Conservation (phyloP, 2,329 filamentous ascomycete genomes). For the Ceratocystis albifundus region DNA sequence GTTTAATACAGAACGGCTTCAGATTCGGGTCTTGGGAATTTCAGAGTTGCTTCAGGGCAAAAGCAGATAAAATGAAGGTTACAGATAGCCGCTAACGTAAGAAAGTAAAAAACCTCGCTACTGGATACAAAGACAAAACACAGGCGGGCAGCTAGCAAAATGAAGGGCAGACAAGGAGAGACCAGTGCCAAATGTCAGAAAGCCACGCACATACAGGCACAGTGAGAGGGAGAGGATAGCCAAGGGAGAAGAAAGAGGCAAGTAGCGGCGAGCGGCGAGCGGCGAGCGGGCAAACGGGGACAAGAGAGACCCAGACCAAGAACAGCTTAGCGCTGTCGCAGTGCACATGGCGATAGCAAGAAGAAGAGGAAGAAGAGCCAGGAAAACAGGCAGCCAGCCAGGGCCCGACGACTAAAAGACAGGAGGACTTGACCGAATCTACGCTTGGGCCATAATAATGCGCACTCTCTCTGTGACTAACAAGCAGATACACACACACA, state of each 20-base stretch:
- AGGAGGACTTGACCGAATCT: background rate
- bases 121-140: constrained; percentile 8
- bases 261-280: no score
- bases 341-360: no score
- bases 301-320: no score
- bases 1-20: background rate
- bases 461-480: background rate
- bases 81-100: constrained; percentile 4
- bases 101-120: background rate
- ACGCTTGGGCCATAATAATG: background rate
- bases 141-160: background rate
- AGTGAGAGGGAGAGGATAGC: background rate
- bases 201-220: no score
- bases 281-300: no score
- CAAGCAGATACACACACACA: background rate
- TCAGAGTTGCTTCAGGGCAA: background rate
- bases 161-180: background rate
- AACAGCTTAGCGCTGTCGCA: no score
- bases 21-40: background rate
- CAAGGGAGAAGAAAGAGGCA: background rate
- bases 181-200: background rate
- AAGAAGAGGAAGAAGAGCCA: no score
- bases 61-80: background rate
- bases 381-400: background rate
- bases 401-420: background rate